A percentile compares a stretch with the other conserved stretches of the same genome.
phyloP scores from a whole-genome alignment of 2,329 filamentous ascomycete genomes.

The Parastagonospora nodorum region DNA sequence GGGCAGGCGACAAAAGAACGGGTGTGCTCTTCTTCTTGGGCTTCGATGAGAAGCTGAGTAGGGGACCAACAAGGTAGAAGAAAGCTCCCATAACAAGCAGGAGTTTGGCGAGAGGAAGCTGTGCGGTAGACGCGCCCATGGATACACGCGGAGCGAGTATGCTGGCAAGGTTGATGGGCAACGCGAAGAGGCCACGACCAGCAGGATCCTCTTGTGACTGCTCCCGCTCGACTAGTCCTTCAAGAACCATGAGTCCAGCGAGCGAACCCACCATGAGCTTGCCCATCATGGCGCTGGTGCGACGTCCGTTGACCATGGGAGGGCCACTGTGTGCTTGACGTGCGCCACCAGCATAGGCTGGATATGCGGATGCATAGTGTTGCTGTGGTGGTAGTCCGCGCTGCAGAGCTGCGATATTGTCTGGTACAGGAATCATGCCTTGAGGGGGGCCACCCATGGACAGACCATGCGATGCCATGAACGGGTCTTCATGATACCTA shows the following conservation, averaged over 20 bases:
- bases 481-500: constrained; percentile 46
- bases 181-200: constrained; percentile 49
- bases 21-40: constrained; percentile 55
- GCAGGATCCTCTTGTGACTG: constrained; percentile 56
- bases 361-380: constrained; percentile 46
- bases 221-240: constrained; percentile 71
- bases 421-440: constrained; percentile 51
- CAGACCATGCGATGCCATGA: constrained; percentile 31
- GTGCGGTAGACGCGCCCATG: constrained; percentile 33
- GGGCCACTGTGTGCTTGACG: constrained; percentile 30
- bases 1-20: constrained; percentile 56
- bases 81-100: constrained; percentile 58
- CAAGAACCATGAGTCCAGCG: constrained; percentile 88
- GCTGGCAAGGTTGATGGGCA: constrained; percentile 44
- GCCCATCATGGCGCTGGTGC: constrained; percentile 59
- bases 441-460: constrained; percentile 40
- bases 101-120: constrained; percentile 56
- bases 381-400: constrained; percentile 43
- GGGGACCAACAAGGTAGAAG: constrained; percentile 61
- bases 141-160: constrained; percentile 41
- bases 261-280: constrained; percentile 94
- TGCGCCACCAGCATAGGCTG: constrained; percentile 31
- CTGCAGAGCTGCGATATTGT: constrained; percentile 48
- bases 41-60: constrained; percentile 63
- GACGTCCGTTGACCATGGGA: constrained; percentile 49